Percentiles rank a stretch among this genome's conserved stretches.
phyloP scores from a whole-genome alignment of 2,329 filamentous ascomycete genomes.

The Scedosporium minutisporum region DNA sequence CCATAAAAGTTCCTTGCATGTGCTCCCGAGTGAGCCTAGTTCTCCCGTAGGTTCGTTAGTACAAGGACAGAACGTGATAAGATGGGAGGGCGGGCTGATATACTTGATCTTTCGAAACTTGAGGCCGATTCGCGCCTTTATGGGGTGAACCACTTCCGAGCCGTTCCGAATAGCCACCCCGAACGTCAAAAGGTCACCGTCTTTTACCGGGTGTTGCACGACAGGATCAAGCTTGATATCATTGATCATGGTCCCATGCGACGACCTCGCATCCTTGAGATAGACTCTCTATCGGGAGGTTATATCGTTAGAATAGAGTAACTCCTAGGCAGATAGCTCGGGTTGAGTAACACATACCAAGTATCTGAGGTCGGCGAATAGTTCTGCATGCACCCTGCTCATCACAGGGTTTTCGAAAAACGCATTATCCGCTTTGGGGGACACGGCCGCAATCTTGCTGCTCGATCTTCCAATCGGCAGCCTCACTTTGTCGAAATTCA shows the following conservation, averaged over 20 bases:
- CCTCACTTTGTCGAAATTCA: constrained; percentile 3
- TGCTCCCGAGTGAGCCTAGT: not conserved
- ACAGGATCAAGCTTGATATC: not conserved
- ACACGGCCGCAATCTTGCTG: not conserved
- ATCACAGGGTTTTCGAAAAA: constrained; percentile 9
- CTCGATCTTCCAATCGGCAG: constrained; percentile 7
- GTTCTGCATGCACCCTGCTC: constrained; percentile 7
- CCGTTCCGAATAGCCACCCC: constrained; percentile 7
- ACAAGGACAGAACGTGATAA: not conserved
- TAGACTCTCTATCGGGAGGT: constrained; percentile 1
- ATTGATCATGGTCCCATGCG: constrained; percentile 9
- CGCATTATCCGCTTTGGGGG: constrained; percentile 2
- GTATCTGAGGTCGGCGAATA: constrained; percentile 7
- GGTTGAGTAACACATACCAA: not conserved
- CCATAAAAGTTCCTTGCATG: not conserved
- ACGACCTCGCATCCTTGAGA: constrained; percentile 7
- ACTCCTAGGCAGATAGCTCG: not conserved
- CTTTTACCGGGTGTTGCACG: constrained; percentile 2
- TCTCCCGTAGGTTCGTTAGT: not conserved
- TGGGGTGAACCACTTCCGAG: not conserved
- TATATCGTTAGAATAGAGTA: not conserved
- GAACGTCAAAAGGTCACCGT: constrained; percentile 5
- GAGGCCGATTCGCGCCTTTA: not conserved
- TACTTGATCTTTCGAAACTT: not conserved
- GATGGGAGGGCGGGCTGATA: not conserved